Evolutionary conservation across 805 yeast species (phyloP).

Genomic region (Kodamaea hsintzibuensis): DNA sequence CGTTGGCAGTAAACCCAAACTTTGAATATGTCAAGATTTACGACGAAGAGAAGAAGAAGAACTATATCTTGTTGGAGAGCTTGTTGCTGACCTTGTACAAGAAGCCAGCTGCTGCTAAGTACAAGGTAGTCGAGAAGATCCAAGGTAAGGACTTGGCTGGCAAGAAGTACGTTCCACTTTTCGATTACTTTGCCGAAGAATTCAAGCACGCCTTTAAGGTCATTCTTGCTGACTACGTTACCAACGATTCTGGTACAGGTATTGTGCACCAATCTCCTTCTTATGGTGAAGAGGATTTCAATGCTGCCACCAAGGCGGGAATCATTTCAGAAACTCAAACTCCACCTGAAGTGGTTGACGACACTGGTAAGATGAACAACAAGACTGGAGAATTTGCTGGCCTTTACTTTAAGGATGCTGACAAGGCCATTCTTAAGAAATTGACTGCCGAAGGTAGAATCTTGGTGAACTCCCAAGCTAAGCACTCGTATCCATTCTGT

Average conservation of each 20-base stretch:
- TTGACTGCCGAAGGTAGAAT: conserved; percentile 77
- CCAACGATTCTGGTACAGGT: conserved; percentile 97
- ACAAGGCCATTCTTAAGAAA: conserved; percentile 81
- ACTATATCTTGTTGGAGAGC: conserved; percentile 82
- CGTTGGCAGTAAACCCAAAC: conserved; percentile 86
- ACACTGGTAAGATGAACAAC: conserved; percentile 67
- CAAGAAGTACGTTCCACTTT: conserved; percentile 77
- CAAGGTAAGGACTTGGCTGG: conserved; percentile 82
- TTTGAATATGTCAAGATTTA: conserved; percentile 89
- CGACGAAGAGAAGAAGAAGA: conserved; percentile 81
- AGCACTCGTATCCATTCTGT: conserved; percentile 98
- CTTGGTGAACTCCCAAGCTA: conserved; percentile 75
- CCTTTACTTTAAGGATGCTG: conserved; percentile 92
- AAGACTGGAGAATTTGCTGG: conserved; percentile 82
- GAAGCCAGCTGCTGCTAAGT: conserved; percentile 90
- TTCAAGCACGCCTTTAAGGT: conserved; percentile 82
- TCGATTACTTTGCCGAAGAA: conserved; percentile 73
- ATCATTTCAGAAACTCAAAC: conserved; percentile 64
- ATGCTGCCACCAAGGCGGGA: conserved; percentile 74
- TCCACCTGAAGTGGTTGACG: conserved; percentile 96
- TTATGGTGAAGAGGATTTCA: conserved; percentile 98
- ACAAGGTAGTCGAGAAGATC: conserved; percentile 75
- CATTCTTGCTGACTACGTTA: conserved; percentile 78
- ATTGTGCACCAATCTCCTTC: conserved; percentile 98
- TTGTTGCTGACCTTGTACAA: conserved; percentile 84